Evolutionary conservation across 768 basidiomycete species (phyloP), one percentile per base, ranked within the genome.

Genomic region (Albatrellus ellisii): DNA sequence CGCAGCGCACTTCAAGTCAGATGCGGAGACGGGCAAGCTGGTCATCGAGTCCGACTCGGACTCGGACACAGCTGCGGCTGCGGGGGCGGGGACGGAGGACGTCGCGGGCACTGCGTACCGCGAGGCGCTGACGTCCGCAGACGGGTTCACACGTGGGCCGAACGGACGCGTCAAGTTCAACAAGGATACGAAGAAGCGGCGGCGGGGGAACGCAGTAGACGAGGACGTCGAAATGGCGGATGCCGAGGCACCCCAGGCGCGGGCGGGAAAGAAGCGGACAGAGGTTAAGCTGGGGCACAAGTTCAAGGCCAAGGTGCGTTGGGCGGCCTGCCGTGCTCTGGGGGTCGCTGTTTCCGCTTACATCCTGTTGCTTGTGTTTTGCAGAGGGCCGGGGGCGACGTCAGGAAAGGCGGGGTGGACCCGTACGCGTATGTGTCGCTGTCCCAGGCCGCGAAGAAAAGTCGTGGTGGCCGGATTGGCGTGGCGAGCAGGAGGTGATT

Each of bases 151-250:
- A 2, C 77, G 92, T 22, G 86, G 88, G 18, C 66, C 77, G 1
- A 77, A 75, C 47, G 95, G 95, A 4, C 77, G 75, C 41, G 62
- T 98, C 56, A 92, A 89, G 60, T 97, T 98, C 64, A 88, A 95
- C 67, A 97, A 95, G 59, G 82, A 94, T 54, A 97, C 90, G 27
- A 98, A 92, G 62, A 91, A 94, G 60, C 77, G 90, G 44, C 64
- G 90, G 46, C 72, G 83, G 38, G 78, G 77, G 39, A 73, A 77
- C 44, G 70, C 69, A 45, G 75, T 75, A 14, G 65, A 64, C 5
- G 75, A 69, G n/a, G 59, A 84, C 46, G 66, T 86, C 39, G 83
- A 88, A 47, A 81, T 89, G 74, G 85, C 66, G 20, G 86, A 89
- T 46, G 72, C 59, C 1, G 75, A 83, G 44, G 34, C 14, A 21